Percentiles rank a stretch among this genome's conserved stretches.
These are phyloP conservation scores for Solanum clarkiae DNA, from an alignment of 257 asterid genomes.

Conservation along the genomic window DNA sequence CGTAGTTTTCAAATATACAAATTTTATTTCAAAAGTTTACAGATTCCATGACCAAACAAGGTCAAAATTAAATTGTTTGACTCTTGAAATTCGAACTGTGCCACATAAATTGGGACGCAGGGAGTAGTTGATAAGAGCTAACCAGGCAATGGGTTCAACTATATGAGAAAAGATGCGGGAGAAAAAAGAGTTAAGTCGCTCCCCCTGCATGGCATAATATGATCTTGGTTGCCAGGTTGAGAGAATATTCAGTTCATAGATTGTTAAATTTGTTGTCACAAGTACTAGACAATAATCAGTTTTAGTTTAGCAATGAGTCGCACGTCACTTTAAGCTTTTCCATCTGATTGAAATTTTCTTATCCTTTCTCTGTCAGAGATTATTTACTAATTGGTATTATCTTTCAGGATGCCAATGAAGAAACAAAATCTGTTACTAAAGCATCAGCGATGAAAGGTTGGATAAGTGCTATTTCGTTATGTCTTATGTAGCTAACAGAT, in stretches of 20 bases:
- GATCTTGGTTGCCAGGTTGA: not conserved
- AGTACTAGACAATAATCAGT: not conserved
- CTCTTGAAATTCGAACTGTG: no score
- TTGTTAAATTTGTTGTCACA: not conserved
- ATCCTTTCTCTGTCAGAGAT: not conserved
- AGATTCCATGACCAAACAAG: no score
- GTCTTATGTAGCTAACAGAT: not conserved
- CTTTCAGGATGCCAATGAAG: conserved; percentile 76
- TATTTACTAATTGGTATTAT: not conserved
- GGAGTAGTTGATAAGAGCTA: not conserved
- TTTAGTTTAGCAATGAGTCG: not conserved
- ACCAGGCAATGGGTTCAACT: not conserved
- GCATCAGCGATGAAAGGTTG: conserved; percentile 88
- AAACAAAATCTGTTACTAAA: conserved; percentile 70
- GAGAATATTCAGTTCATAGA: not conserved
- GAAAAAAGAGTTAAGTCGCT: not conserved
- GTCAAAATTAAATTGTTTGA: no score
- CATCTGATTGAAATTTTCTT: not conserved
- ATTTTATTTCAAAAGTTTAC: no score
- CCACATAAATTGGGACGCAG: no score
- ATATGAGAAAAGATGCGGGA: not conserved
- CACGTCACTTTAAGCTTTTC: not conserved
- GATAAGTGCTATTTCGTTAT: not conserved
- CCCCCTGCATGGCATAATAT: not conserved
- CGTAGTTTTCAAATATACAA: no score